A percentile compares a stretch with the other conserved stretches of the same genome.
Evolutionary conservation across 1,284 basidiomycete species (phyloP).

Genomic region (Moniliella sp.): DNA sequence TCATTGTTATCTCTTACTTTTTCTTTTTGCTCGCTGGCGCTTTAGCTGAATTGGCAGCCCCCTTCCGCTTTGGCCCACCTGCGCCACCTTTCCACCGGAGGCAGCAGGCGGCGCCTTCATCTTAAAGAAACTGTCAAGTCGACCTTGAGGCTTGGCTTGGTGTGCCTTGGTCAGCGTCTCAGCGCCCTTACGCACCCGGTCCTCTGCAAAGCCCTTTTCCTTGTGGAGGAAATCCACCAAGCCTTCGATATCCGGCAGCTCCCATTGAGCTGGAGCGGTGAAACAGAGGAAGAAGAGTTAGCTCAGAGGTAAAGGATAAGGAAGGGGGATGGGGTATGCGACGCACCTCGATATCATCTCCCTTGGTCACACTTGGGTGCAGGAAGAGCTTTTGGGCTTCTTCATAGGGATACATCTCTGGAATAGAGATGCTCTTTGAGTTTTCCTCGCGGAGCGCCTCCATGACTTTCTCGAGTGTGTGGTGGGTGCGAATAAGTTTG

Average conservation of each 20-base stretch:
- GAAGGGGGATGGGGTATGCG: neutral
- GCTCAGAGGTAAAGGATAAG: neutral
- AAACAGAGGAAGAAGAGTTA: neutral
- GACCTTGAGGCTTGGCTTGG: constrained; percentile 78
- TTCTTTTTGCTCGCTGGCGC: too few relatives aligned
- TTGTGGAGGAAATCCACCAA: constrained; percentile 78
- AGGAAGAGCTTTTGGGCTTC: constrained; percentile 75
- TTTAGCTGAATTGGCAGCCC: too few relatives aligned
- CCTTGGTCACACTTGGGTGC: constrained; percentile 68
- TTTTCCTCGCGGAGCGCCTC: constrained; percentile 45
- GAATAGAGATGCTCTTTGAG: constrained; percentile 41
- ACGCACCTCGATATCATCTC: constrained; percentile 60
- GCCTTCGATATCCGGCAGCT: constrained; percentile 72
- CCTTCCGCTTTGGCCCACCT: too few relatives aligned
- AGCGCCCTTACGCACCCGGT: constrained; percentile 79
- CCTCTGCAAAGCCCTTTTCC: constrained; percentile 96
- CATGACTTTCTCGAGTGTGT: constrained; percentile 56
- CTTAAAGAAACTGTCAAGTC: constrained; percentile 83
- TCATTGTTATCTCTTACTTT: too few relatives aligned
- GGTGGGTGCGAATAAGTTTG: constrained; percentile 71
- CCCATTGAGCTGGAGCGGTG: constrained; percentile 62
- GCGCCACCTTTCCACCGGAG: too few relatives aligned
- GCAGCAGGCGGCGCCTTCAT: too few relatives aligned
- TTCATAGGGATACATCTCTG: constrained; percentile 88
- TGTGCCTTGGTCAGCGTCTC: constrained; percentile 74